These are phyloP conservation scores for Phytophthora pseudosyringae DNA, from an alignment of 352 stramenopile species.

Conservation along the genomic window DNA sequence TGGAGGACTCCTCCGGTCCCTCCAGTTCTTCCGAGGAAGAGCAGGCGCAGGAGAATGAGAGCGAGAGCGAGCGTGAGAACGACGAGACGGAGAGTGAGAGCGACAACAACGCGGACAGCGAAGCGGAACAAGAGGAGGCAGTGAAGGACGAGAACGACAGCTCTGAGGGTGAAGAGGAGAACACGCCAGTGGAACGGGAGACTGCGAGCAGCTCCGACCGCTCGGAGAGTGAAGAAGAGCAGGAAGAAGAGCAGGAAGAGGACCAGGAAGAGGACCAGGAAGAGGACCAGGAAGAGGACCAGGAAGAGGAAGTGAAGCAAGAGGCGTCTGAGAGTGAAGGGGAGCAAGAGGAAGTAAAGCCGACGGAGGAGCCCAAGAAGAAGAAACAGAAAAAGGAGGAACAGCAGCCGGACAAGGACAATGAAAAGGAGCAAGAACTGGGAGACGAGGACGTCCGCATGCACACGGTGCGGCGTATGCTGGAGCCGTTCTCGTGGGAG, in stretches of 20 bases:
- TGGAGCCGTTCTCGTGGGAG: constrained; percentile 64
- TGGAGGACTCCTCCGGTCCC: no score
- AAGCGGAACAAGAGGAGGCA: constrained; percentile 3
- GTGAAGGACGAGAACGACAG: background rate
- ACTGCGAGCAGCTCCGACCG: background rate
- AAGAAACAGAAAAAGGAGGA: constrained; percentile 6
- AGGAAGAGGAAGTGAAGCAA: background rate
- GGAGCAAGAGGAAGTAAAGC: background rate
- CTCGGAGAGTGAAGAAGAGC: constrained; percentile 13
- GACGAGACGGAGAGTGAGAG: constrained; percentile 7
- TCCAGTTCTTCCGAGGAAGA: constrained; percentile 7
- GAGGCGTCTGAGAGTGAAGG: background rate
- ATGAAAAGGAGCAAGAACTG: constrained; percentile 10
- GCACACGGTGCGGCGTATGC: constrained; percentile 41
- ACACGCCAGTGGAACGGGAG: background rate
- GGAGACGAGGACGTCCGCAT: constrained; percentile 13
- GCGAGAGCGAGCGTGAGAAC: background rate
- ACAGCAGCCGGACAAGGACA: background rate
- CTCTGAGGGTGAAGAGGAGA: constrained; percentile 18
- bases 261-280: background rate
- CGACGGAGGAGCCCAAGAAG: constrained; percentile 4
- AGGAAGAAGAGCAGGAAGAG: no score
- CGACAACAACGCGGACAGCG: background rate
- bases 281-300: background rate
- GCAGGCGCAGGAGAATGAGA: constrained; percentile 1